Conservation (phyloP, 2,329 filamentous ascomycete species). For the Aspergillus sclerotialis region DNA sequence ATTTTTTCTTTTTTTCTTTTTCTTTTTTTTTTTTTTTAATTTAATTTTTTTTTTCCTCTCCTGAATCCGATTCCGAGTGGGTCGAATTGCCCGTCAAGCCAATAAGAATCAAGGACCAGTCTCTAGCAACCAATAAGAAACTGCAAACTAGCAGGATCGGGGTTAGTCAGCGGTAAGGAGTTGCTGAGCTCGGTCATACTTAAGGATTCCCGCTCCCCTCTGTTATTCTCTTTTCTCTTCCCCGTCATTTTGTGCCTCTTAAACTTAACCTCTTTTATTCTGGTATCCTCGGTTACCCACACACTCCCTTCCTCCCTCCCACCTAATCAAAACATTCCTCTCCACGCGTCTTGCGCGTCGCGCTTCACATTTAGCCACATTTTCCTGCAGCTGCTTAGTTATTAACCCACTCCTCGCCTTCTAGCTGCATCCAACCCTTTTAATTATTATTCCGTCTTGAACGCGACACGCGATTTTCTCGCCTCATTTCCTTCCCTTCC, state of each 20-base stretch:
- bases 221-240: constrained; percentile 4
- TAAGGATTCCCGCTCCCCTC: constrained; percentile 30
- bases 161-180: constrained; percentile 29
- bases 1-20: constrained; percentile 5
- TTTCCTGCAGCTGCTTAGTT: constrained; percentile 2
- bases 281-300: constrained; percentile 7
- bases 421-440: constrained; percentile 1
- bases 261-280: neutral
- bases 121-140: constrained; percentile 23
- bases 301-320: constrained; percentile 1
- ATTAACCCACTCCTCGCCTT: neutral
- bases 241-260: too few species aligned
- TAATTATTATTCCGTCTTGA: neutral
- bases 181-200: constrained; percentile 31
- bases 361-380: constrained; percentile 1
- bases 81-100: constrained; percentile 7
- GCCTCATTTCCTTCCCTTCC: constrained; percentile 1
- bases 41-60: constrained; percentile 3
- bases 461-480: constrained; percentile 2
- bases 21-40: constrained; percentile 1
- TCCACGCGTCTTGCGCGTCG: constrained; percentile 1
- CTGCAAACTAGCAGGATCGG: constrained; percentile 22
- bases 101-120: constrained; percentile 17
- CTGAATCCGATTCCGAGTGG: neutral
- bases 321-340: constrained; percentile 1